phyloP scores from a whole-genome alignment of 1,284 basidiomycete species.

The Malassezia pachydermatis region DNA sequence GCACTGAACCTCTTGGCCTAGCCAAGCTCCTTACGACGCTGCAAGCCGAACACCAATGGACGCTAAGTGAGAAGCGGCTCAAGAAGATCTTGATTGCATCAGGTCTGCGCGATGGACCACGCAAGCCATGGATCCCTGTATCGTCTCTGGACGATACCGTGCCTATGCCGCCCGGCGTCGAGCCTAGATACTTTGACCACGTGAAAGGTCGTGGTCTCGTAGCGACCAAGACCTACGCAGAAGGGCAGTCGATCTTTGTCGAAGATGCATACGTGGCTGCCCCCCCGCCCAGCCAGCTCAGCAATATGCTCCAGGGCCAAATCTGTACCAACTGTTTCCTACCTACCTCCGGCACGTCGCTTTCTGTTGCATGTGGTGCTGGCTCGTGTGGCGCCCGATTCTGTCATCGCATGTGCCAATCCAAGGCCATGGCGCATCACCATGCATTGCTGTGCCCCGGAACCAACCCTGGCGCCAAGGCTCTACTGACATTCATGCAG shows the following conservation, averaged over 20 bases:
- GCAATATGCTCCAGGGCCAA: slow-evolving; percentile 21
- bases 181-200: slow-evolving; percentile 61
- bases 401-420: slow-evolving; percentile 66
- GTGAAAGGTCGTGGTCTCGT: slow-evolving; percentile 74
- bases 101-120: slow-evolving; percentile 7
- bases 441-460: slow-evolving; percentile 66
- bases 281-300: slow-evolving; percentile 28
- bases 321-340: slow-evolving; percentile 37
- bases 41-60: slow-evolving; percentile 30
- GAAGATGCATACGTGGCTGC: slow-evolving; percentile 54
- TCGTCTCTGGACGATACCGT: slow-evolving; percentile 28
- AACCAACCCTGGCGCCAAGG: slow-evolving; percentile 60
- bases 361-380: slow-evolving; percentile 39
- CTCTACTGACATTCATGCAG: slow-evolving; percentile 58
- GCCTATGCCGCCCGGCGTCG: slow-evolving; percentile 49
- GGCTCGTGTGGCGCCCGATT: slow-evolving; percentile 55
- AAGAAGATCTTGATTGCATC: slow-evolving; percentile 16
- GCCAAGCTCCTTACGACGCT: slow-evolving; percentile 22
- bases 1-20: slow-evolving; percentile 11
- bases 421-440: slow-evolving; percentile 54
- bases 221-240: slow-evolving; percentile 58
- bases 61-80: slow-evolving; percentile 24
- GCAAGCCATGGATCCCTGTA: slow-evolving; percentile 17
- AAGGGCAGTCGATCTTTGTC: slow-evolving; percentile 69
- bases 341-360: slow-evolving; percentile 36